Percentiles rank a stretch among this genome's conserved stretches.
These are phyloP conservation scores for Dactylellina sp. DNA, from an alignment of 2,329 filamentous ascomycete genomes.

Conservation along the genomic window DNA sequence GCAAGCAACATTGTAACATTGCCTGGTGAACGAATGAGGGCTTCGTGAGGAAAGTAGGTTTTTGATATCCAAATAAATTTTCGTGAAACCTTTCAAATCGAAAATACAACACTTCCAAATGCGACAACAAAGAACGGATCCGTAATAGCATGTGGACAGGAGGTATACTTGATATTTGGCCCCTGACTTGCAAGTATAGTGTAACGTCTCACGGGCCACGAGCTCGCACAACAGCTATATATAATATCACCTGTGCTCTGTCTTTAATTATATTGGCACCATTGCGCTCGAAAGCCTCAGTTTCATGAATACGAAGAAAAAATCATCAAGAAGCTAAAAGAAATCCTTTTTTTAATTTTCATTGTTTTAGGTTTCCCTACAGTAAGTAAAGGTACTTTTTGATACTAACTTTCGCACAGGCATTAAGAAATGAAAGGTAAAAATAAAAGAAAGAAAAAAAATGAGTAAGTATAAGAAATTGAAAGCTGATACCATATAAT, in stretches of 20 bases:
- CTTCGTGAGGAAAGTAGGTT: background rate
- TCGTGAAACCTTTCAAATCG: constrained; percentile 30
- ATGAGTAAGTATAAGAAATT: constrained; percentile 33
- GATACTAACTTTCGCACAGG: constrained; percentile 15
- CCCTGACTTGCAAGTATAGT: too few relatives aligned
- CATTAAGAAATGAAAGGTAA: constrained; percentile 18
- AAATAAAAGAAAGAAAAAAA: constrained; percentile 13
- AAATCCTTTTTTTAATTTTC: constrained; percentile 11
- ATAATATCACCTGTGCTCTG: background rate
- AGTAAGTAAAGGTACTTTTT: constrained; percentile 7
- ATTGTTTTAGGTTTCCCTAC: constrained; percentile 20
- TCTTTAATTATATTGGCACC: too few relatives aligned
- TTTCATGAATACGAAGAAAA: too few relatives aligned
- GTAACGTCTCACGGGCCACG: constrained; percentile 4
- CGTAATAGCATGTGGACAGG: background rate
- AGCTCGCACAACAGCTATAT: background rate
- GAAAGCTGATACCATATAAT: constrained; percentile 39
- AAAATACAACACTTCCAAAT: constrained; percentile 34
- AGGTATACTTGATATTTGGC: too few relatives aligned
- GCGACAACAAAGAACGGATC: constrained; percentile 2
- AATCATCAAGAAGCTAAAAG: too few relatives aligned
- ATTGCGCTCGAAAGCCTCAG: too few relatives aligned
- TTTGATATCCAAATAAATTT: constrained; percentile 10
- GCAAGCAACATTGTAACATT: constrained; percentile 49
- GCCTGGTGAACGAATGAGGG: background rate